phyloP scores from a whole-genome alignment of 1,139 yeast genomes.

The Spathaspora sp. region DNA sequence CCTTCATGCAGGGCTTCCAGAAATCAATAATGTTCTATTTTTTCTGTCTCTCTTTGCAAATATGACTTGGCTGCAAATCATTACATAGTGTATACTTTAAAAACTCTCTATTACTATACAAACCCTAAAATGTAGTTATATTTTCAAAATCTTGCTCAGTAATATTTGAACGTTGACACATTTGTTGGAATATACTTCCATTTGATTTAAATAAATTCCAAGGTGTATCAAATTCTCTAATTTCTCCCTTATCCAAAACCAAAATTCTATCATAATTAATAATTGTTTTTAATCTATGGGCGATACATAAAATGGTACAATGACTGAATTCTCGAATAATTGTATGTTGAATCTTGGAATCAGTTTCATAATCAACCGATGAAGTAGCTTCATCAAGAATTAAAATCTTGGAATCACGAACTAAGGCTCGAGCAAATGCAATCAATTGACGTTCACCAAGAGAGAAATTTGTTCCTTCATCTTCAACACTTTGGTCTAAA shows the following conservation, averaged over 20 bases:
- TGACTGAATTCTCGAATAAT: conserved; percentile 33
- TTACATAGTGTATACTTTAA: too few species aligned
- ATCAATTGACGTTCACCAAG: conserved; percentile 43
- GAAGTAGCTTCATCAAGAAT: conserved; percentile 46
- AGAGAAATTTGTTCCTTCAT: conserved; percentile 41
- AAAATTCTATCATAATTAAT: conserved; percentile 36
- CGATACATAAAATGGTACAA: conserved; percentile 43
- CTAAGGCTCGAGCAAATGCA: conserved; percentile 43
- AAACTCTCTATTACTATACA: too few species aligned
- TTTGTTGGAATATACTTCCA: conserved; percentile 41
- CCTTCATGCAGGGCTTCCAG: too few species aligned
- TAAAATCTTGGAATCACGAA: conserved; percentile 36
- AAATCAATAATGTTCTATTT: too few species aligned
- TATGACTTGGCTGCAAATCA: too few species aligned
- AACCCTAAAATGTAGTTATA: neutral
- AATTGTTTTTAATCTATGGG: conserved; percentile 42
- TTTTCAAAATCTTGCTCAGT: conserved; percentile 22
- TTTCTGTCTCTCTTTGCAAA: too few species aligned
- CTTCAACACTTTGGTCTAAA: conserved; percentile 37
- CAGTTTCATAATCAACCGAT: conserved; percentile 45
- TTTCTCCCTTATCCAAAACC: conserved; percentile 51
- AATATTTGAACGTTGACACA: conserved; percentile 62
- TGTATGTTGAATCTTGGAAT: conserved; percentile 37
- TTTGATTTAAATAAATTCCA: conserved; percentile 22
- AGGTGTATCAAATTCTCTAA: conserved; percentile 61